Evolutionary conservation across 768 basidiomycete species (phyloP), one percentile per base, ranked within the genome.

Genomic region (Mycena albidolilacea): DNA sequence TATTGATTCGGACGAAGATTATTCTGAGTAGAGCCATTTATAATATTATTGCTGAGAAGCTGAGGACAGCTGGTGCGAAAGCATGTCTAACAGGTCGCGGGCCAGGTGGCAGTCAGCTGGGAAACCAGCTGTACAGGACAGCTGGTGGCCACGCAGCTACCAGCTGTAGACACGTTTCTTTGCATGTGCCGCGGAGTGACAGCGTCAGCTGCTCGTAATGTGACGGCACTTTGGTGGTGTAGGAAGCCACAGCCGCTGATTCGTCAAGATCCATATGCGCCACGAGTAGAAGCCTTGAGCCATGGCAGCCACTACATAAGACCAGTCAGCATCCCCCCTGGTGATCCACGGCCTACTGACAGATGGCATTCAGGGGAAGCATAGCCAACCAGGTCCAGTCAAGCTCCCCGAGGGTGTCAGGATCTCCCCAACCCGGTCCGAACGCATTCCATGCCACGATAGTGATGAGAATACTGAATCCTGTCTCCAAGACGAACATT

Each of bases 251-350:
- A 61, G 46, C 14, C 35, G 38, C 43, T 54, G 60, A 19, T 62
- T 69, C 41, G 65, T 74, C 72, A 76, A 62, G n/a, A 30, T 43
- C 46, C 52, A 72, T 41, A 77, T 77, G 12, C 76, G 73, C 76
- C 76, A 77, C 4, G 63, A 55, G 37, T 77, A 77, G 64, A 77
- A 77, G 55, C 61, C 39, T 41, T 77, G 76, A 1, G 73, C 76
- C 64, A 77, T 69, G 2, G 30, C 67, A 17, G 76, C 76, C 48
- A 77, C 76, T 77, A 60, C 17, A 63, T 19, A 19, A 14, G 35
- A 19, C 1, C 12, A 64, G 30, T 39, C 21, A 60, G 35, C 48
- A 50, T 19, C 46, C 21, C 3, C 48, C 3, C 8, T 5, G 23
- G 21, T 52, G n/a, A 19, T 69, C 37, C 44, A 30, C 44, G 35